These are phyloP conservation scores for Pelargonium myrrhifolium DNA, from an alignment of 441 rosid species.

Conservation along the genomic window DNA sequence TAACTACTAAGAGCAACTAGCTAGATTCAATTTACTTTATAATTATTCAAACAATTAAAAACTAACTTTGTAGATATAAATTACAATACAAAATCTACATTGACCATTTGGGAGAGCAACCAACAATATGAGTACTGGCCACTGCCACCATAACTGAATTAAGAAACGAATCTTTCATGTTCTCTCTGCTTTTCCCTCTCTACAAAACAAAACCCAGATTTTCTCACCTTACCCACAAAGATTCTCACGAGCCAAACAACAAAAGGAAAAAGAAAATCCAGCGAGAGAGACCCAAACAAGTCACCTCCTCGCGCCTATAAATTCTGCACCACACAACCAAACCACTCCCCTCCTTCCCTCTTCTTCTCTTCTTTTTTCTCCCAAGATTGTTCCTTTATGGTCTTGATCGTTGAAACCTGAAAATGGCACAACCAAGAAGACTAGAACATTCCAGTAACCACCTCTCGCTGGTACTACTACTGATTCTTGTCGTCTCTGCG, in stretches of 20 bases:
- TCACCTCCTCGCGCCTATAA: conserved; percentile 13
- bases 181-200: not conserved
- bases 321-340: conserved; percentile 2
- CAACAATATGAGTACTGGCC: no score
- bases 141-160: conserved; percentile 29
- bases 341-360: conserved; percentile 16
- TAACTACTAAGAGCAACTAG: no score
- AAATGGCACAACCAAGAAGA: conserved; percentile 24
- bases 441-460: no score
- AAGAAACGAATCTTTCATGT: conserved; percentile 32
- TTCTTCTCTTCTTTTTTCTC: conserved; percentile 7
- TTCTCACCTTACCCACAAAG: conserved; percentile 23
- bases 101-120: no score
- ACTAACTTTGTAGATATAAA: no score
- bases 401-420: conserved; percentile 18
- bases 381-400: conserved; percentile 13
- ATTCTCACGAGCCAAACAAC: conserved; percentile 16
- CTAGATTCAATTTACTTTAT: no score
- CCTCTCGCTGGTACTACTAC: not conserved
- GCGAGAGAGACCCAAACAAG: not conserved
- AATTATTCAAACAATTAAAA: no score
- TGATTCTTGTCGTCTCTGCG: conserved; percentile 15
- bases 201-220: conserved; percentile 12
- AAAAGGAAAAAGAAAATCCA: not conserved
- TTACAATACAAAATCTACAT: no score